Evolutionary conservation across 169 alveolate species (phyloP).

Genomic region (Plasmodium coatneyi): DNA sequence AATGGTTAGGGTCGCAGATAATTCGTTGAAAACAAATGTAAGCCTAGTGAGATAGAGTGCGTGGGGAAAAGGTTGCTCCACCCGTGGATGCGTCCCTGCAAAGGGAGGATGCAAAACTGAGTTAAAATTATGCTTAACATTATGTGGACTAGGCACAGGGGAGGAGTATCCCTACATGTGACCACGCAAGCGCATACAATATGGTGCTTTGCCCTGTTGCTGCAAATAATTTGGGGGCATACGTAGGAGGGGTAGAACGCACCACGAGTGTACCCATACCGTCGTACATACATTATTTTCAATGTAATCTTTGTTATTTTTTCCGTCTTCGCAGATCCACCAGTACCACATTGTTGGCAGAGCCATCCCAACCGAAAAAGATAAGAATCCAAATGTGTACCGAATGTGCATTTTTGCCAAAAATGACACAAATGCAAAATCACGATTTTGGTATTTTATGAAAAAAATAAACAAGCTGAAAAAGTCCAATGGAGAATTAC

Average conservation of each 20-base stretch:
- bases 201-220: neutral
- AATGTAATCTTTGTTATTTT: neutral
- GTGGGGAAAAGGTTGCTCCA: neutral
- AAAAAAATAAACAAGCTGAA: constrained; percentile 95
- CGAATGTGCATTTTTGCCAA: constrained; percentile 98
- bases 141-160: no score
- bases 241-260: neutral
- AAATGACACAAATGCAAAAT: constrained; percentile 96
- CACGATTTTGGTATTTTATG: constrained; percentile 98
- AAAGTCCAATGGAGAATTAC: constrained; percentile 96
- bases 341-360: constrained; percentile 97
- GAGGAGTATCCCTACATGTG: no score
- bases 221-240: neutral
- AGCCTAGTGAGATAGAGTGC: neutral
- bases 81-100: neutral
- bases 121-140: no score
- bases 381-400: constrained; percentile 91
- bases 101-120: no score
- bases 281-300: neutral
- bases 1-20: constrained; percentile 50
- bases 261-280: neutral
- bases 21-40: constrained; percentile 50
- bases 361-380: constrained; percentile 94
- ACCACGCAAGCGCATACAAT: no score
- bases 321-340: constrained; percentile 77